Percentiles rank a stretch among this genome's conserved stretches.
These are phyloP conservation scores for Colletotrichum acutatum DNA, from an alignment of 2,329 filamentous ascomycete species.

Conservation along the genomic window DNA sequence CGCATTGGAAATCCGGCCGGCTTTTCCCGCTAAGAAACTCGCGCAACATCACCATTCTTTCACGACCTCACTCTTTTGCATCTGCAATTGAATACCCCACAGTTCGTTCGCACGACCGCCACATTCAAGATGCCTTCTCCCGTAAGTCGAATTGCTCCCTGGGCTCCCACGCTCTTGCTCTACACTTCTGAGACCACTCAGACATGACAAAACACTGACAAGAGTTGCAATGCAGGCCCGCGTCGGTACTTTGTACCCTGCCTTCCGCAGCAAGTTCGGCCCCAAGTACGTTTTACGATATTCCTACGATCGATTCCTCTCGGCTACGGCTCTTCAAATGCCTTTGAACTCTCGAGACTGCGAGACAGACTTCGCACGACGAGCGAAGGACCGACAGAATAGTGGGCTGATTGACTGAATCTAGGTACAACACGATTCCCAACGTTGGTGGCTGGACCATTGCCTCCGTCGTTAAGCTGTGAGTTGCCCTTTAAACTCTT, in stretches of 20 bases:
- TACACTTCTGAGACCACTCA: not conserved
- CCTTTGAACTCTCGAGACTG: no score
- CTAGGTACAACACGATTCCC: slow-evolving; percentile 69
- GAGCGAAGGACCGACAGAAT: not conserved
- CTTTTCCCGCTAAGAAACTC: slow-evolving; percentile 37
- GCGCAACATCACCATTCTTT: slow-evolving; percentile 34
- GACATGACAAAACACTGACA: not conserved
- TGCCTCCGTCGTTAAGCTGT: slow-evolving; percentile 61
- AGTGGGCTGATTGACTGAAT: slow-evolving; percentile 42
- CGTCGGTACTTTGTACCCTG: slow-evolving; percentile 29
- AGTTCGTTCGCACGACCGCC: slow-evolving; percentile 43
- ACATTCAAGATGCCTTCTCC: slow-evolving; percentile 53
- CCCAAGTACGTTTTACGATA: slow-evolving; percentile 65
- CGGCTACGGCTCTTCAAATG: not conserved
- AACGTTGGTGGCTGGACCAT: slow-evolving; percentile 65
- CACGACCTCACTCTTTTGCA: slow-evolving; percentile 33
- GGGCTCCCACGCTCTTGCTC: no score
- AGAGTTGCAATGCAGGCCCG: not conserved
- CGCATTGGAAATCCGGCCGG: slow-evolving; percentile 36
- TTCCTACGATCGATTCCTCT: not conserved
- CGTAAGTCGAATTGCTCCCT: slow-evolving; percentile 44
- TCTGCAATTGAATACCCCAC: slow-evolving; percentile 50
- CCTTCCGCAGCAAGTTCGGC: slow-evolving; percentile 64
- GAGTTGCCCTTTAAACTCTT: slow-evolving; percentile 47
- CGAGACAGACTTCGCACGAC: not conserved